Evolutionary conservation across 805 yeast species (phyloP).

Genomic region (Starmerella potacharoeniae): DNA sequence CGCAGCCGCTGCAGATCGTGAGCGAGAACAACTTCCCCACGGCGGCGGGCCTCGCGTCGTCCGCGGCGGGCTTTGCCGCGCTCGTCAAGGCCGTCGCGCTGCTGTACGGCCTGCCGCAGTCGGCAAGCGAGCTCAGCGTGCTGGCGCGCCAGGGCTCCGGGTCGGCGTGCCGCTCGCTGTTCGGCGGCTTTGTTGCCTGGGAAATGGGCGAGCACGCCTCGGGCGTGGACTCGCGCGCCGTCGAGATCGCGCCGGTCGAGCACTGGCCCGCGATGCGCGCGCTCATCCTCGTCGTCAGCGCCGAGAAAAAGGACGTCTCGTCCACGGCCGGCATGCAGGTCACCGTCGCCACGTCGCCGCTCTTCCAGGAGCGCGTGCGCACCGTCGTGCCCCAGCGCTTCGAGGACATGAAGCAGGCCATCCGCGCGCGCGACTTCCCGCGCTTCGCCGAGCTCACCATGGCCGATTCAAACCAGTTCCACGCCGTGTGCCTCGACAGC

Average conservation of each 20-base stretch:
- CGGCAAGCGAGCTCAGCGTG: slow-evolving; percentile 72
- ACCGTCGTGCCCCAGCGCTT: slow-evolving; percentile 82
- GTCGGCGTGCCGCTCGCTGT: slow-evolving; percentile 91
- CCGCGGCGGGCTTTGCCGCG: slow-evolving; percentile 98
- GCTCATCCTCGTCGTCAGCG: slow-evolving; percentile 82
- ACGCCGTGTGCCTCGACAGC: slow-evolving; percentile 93
- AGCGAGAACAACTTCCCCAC: slow-evolving; percentile 97
- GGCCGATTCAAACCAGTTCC: slow-evolving; percentile 95
- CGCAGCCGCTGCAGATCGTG: slow-evolving; percentile 62
- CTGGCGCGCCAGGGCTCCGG: slow-evolving; percentile 98
- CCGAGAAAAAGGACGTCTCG: slow-evolving; percentile 86
- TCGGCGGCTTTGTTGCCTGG: slow-evolving; percentile 99
- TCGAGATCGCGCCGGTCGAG: slow-evolving; percentile 67
- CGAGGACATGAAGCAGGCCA: slow-evolving; percentile 68
- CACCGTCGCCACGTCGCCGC: slow-evolving; percentile 79
- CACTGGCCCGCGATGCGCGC: slow-evolving; percentile 96
- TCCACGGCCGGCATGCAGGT: slow-evolving; percentile 94
- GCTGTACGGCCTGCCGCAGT: slow-evolving; percentile 74
- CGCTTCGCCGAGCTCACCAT: slow-evolving; percentile 83
- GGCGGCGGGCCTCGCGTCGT: slow-evolving; percentile 95
- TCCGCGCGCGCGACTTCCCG: slow-evolving; percentile 60
- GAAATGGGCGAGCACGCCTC: slow-evolving; percentile 73
- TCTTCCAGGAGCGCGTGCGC: slow-evolving; percentile 67
- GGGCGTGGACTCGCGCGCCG: slow-evolving; percentile 93
- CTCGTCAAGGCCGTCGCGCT: slow-evolving; percentile 79